A percentile compares a stretch with the other conserved stretches of the same genome.
Conservation (phyloP, 345 rosid species). For the Pistacia atlantica region DNA sequence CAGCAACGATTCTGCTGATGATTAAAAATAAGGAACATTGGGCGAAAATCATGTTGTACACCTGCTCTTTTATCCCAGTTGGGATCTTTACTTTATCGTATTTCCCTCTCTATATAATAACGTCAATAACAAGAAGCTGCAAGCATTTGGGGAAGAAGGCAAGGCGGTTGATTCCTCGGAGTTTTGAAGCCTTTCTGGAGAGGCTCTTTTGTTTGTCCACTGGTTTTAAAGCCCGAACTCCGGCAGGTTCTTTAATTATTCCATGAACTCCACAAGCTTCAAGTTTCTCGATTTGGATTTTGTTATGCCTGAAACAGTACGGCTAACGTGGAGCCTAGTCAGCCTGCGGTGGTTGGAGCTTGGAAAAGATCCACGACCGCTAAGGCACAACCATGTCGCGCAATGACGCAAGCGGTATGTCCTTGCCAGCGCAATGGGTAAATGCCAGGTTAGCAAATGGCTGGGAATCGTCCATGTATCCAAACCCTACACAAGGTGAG, state of each 20-base stretch:
- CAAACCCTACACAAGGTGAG: too few relatives aligned
- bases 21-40: constrained; percentile 4
- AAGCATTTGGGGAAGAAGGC: neutral
- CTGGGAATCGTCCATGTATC: too few relatives aligned
- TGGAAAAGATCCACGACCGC: too few relatives aligned
- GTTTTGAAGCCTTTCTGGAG: neutral
- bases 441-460: too few relatives aligned
- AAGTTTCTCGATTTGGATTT: neutral
- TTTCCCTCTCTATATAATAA: neutral
- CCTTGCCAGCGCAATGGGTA: too few relatives aligned
- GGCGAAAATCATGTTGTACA: constrained; percentile 6
- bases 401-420: too few relatives aligned
- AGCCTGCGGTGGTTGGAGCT: too few relatives aligned
- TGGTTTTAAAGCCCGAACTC: neutral
- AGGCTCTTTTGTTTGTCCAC: neutral
- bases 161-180: neutral
- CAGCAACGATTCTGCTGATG: constrained; percentile 15
- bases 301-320: neutral
- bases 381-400: too few relatives aligned
- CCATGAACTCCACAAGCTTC: constrained; percentile 1
- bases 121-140: neutral
- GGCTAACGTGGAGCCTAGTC: too few relatives aligned
- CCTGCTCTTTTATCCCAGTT: constrained; percentile 9
- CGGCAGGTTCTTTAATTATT: neutral
- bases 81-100: neutral